Conservation (phyloP, 2,329 filamentous ascomycete species). For the Metarhizium brunneum region DNA sequence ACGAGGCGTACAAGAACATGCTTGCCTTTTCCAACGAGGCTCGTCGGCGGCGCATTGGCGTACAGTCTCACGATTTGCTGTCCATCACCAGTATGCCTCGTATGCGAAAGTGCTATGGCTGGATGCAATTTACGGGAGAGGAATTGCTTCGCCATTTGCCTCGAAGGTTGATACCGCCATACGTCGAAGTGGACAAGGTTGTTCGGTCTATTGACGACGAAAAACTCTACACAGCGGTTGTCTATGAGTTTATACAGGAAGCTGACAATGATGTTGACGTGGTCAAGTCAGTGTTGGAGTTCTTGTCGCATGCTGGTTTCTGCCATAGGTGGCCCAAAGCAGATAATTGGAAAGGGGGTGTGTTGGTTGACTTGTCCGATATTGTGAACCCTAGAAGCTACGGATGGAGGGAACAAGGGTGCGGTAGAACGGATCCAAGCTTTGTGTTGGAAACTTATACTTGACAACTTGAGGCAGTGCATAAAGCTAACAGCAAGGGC, state of each 20-base stretch:
- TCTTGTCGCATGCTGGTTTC: background rate
- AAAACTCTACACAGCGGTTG: background rate
- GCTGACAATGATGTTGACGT: background rate
- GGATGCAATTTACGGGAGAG: background rate
- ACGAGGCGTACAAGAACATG: background rate
- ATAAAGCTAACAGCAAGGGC: too few species aligned
- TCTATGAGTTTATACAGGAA: background rate
- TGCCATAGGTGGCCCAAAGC: background rate
- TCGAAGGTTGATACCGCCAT: background rate
- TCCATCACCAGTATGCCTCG: background rate
- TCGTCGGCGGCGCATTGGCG: too few species aligned
- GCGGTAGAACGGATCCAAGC: too few species aligned
- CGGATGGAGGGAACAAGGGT: too few species aligned
- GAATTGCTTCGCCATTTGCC: background rate
- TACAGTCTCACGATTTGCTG: too few species aligned
- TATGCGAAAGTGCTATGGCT: background rate
- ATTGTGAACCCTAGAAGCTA: background rate
- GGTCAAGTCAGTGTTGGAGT: background rate
- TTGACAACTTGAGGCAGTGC: too few species aligned
- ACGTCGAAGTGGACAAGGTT: background rate
- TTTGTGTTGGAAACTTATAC: too few species aligned
- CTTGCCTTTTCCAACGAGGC: constrained; percentile 1
- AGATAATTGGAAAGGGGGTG: background rate
- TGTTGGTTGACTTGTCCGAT: constrained; percentile 1
- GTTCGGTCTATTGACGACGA: background rate